phyloP scores from a whole-genome alignment of 2,329 filamentous ascomycete genomes.

The Fusarium floridanum region DNA sequence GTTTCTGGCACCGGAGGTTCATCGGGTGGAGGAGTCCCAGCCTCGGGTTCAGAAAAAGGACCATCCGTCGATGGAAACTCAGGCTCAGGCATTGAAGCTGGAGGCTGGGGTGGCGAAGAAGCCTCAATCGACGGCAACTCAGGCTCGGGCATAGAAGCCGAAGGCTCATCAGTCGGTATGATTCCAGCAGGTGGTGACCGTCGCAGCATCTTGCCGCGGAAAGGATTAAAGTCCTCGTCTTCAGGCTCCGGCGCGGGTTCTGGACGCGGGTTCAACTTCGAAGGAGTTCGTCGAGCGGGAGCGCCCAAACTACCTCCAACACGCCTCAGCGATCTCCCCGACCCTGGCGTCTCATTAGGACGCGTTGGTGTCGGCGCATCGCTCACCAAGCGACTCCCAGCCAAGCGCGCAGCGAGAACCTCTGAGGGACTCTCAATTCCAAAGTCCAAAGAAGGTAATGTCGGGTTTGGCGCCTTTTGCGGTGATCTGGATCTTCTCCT shows the following conservation, averaged over 20 bases:
- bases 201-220: conserved; percentile 46
- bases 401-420: conserved; percentile 49
- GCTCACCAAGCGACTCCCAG: conserved; percentile 42
- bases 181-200: conserved; percentile 50
- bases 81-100: conserved; percentile 31
- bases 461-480: conserved; percentile 42
- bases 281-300: conserved; percentile 56
- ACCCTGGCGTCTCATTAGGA: conserved; percentile 23
- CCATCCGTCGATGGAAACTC: neutral
- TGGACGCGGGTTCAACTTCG: conserved; percentile 60
- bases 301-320: conserved; percentile 51
- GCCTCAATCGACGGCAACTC: conserved; percentile 13
- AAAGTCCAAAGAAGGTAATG: conserved; percentile 33
- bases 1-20: neutral
- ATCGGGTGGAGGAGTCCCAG: neutral
- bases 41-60: conserved; percentile 1
- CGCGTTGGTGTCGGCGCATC: conserved; percentile 38
- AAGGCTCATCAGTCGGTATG: conserved; percentile 12
- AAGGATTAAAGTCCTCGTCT: conserved; percentile 49
- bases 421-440: conserved; percentile 45
- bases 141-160: conserved; percentile 37
- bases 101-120: conserved; percentile 11
- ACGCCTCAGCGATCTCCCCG: conserved; percentile 31
- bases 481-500: conserved; percentile 57
- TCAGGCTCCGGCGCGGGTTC: conserved; percentile 58